phyloP scores from a whole-genome alignment of 352 stramenopile genomes.

The Globisporangium camurandrum region DNA sequence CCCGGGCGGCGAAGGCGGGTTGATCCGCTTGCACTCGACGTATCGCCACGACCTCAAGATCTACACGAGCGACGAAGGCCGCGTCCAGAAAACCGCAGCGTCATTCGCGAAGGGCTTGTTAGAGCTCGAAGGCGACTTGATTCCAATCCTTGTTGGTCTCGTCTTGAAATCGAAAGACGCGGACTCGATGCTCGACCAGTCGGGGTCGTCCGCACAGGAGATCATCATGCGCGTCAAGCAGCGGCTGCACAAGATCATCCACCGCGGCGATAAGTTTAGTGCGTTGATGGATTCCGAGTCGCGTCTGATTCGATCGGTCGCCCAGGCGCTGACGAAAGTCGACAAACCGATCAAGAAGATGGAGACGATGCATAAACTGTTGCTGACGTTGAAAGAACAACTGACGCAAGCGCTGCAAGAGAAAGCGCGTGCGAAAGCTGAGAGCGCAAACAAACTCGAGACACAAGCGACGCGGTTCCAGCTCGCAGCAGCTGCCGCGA shows the following conservation, averaged over 20 bases:
- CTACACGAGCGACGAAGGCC: slow-evolving; percentile 98
- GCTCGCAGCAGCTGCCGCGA: too few species aligned
- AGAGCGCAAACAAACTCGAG: slow-evolving; percentile 40
- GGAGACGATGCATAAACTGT: slow-evolving; percentile 84
- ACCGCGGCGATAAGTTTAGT: slow-evolving; percentile 72
- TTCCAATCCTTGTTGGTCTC: slow-evolving; percentile 97
- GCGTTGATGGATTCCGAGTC: slow-evolving; percentile 74
- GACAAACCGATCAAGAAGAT: slow-evolving; percentile 94
- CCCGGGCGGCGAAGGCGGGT: slow-evolving; percentile 88
- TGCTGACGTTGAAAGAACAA: slow-evolving; percentile 93
- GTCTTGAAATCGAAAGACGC: slow-evolving; percentile 86
- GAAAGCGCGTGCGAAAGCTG: slow-evolving; percentile 54
- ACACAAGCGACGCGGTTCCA: slow-evolving; percentile 18
- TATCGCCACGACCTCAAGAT: slow-evolving; percentile 99
- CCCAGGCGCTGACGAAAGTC: slow-evolving; percentile 63
- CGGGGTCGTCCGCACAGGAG: slow-evolving; percentile 90
- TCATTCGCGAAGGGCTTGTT: slow-evolving; percentile 98
- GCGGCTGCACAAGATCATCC: slow-evolving; percentile 81
- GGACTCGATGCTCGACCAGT: slow-evolving; percentile 98
- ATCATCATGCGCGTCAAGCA: slow-evolving; percentile 89
- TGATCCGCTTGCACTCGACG: slow-evolving; percentile 98
- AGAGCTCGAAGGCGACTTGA: slow-evolving; percentile 98
- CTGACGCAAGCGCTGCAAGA: slow-evolving; percentile 74
- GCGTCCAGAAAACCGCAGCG: slow-evolving; percentile 99
- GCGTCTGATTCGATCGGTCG: slow-evolving; percentile 73